These are phyloP conservation scores for Hymenoscyphus linearis DNA, from an alignment of 2,329 filamentous ascomycete genomes.

Conservation along the genomic window DNA sequence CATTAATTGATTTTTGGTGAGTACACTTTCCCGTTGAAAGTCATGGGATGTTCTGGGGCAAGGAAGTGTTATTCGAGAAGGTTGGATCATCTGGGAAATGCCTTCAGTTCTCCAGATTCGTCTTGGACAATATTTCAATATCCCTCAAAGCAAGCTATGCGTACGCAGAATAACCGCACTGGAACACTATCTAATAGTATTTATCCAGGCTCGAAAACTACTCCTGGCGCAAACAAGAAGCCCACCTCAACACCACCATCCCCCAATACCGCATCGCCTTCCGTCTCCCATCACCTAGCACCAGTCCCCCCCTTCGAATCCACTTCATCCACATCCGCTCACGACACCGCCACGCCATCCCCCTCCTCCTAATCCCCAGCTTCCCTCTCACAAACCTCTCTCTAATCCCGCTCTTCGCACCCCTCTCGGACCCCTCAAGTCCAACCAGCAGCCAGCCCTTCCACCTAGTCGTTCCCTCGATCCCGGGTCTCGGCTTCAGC, in stretches of 20 bases:
- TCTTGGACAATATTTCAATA: not conserved
- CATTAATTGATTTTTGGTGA: slow-evolving; percentile 60
- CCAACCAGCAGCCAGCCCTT: slow-evolving; percentile 45
- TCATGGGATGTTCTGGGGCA: not conserved
- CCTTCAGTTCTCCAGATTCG: not conserved
- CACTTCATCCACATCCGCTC: slow-evolving; percentile 62
- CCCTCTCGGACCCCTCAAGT: slow-evolving; percentile 49
- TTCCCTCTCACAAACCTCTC: slow-evolving; percentile 62
- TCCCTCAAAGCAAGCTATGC: too few species aligned
- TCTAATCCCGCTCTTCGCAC: slow-evolving; percentile 48
- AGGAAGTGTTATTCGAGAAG: not conserved
- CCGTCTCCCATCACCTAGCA: slow-evolving; percentile 27
- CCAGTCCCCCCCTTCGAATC: slow-evolving; percentile 42
- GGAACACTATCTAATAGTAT: not conserved
- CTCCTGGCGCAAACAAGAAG: slow-evolving; percentile 57
- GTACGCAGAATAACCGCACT: too few species aligned
- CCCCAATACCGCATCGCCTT: slow-evolving; percentile 60
- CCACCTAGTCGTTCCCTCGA: slow-evolving; percentile 60
- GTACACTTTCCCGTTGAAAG: slow-evolving; percentile 22
- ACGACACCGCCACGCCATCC: slow-evolving; percentile 47
- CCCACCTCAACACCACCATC: slow-evolving; percentile 50
- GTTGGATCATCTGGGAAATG: not conserved
- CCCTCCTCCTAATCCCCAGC: slow-evolving; percentile 58
- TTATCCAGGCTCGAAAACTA: slow-evolving; percentile 56
- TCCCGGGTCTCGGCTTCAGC: slow-evolving; percentile 64